These are phyloP conservation scores for Serendipita sp. DNA, from an alignment of 768 basidiomycete species.

Conservation along the genomic window DNA sequence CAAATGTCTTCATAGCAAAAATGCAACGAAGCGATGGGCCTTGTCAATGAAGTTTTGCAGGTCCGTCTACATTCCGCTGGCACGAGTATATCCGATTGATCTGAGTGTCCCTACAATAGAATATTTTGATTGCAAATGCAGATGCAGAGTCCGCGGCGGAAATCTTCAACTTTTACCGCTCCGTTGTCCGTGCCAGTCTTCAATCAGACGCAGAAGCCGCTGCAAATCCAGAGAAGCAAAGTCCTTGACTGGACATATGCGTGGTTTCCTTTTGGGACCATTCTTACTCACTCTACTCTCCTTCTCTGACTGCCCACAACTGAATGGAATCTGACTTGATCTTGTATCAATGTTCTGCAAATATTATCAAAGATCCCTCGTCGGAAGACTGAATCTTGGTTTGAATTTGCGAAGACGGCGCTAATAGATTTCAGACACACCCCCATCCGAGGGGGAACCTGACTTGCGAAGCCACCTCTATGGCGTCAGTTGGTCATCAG, in stretches of 20 bases:
- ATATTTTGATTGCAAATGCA: background rate
- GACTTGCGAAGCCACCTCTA: background rate
- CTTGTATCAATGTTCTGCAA: too few relatives aligned
- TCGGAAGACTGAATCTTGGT: too few relatives aligned
- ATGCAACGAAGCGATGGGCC: background rate
- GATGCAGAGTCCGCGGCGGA: background rate
- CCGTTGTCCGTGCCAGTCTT: background rate
- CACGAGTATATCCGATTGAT: background rate
- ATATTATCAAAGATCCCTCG: too few relatives aligned
- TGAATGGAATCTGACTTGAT: too few relatives aligned
- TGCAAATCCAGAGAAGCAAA: background rate
- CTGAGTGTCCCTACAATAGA: background rate
- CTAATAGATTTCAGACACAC: too few relatives aligned
- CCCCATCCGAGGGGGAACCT: background rate
- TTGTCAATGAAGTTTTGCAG: background rate
- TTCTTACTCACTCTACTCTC: too few relatives aligned
- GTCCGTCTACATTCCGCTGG: background rate
- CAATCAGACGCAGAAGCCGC: background rate
- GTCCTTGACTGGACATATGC: background rate
- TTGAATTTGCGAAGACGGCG: too few relatives aligned
- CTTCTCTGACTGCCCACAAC: too few relatives aligned
- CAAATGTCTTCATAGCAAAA: background rate
- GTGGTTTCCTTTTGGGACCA: background rate
- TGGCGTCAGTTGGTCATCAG: background rate
- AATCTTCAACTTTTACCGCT: background rate